phyloP scores from a whole-genome alignment of 352 stramenopile genomes.

The Phytophthora citrophthora region DNA sequence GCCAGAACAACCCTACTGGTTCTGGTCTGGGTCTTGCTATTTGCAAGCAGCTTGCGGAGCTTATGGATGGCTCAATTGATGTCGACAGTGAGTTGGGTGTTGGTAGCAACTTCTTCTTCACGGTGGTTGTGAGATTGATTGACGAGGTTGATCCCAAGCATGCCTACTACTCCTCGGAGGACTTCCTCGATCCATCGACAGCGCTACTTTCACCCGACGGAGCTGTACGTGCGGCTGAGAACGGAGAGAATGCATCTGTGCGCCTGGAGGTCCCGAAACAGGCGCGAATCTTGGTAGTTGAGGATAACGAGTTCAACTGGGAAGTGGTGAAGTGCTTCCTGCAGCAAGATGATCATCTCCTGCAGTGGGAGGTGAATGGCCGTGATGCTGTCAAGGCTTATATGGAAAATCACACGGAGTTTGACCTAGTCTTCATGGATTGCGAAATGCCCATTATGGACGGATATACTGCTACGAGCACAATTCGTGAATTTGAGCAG shows the following conservation, averaged over 20 bases:
- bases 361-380: slow-evolving; percentile 72
- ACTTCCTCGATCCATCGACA: slow-evolving; percentile 46
- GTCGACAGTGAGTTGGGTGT: slow-evolving; percentile 75
- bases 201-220: slow-evolving; percentile 18
- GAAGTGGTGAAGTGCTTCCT: slow-evolving; percentile 76
- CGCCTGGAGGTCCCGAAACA: slow-evolving; percentile 40
- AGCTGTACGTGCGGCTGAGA: slow-evolving; percentile 35
- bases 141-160: slow-evolving; percentile 49
- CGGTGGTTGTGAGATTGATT: slow-evolving; percentile 63
- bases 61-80: slow-evolving; percentile 87
- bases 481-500: slow-evolving; percentile 59
- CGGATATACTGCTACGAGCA: slow-evolving; percentile 60
- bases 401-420: slow-evolving; percentile 47
- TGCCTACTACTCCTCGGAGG: slow-evolving; percentile 51
- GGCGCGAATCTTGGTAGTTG: slow-evolving; percentile 64
- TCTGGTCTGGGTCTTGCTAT: slow-evolving; percentile 85
- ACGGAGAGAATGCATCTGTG: slow-evolving; percentile 27
- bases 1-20: slow-evolving; percentile 83
- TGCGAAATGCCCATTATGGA: slow-evolving; percentile 85
- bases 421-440: slow-evolving; percentile 77
- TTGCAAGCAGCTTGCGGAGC: slow-evolving; percentile 84
- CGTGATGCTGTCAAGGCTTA: slow-evolving; percentile 63
- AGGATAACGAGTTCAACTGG: slow-evolving; percentile 81
- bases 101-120: slow-evolving; percentile 85
- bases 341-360: slow-evolving; percentile 63